Percentiles rank a stretch among this genome's conserved stretches.
phyloP scores from a whole-genome alignment of 352 stramenopile species.

The Phytopythium boreale region DNA sequence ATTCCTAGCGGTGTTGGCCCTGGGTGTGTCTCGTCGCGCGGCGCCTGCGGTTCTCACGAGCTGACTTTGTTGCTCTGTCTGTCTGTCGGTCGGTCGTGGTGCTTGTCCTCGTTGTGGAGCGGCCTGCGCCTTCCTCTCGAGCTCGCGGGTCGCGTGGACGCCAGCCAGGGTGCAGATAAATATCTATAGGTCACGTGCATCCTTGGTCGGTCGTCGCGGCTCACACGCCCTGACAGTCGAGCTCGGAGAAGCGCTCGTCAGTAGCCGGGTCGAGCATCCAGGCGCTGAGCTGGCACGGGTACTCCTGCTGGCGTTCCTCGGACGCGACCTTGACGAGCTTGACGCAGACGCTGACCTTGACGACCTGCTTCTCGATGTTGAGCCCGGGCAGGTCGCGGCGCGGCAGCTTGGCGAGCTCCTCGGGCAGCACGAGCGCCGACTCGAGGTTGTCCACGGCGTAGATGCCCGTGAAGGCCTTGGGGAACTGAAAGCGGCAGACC shows the following conservation, averaged over 20 bases:
- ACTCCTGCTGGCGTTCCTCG: constrained; percentile 43
- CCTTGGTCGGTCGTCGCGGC: constrained; percentile 11
- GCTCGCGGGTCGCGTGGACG: background rate
- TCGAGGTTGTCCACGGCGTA: constrained; percentile 67
- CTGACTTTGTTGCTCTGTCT: background rate
- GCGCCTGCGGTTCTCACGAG: too few relatives aligned
- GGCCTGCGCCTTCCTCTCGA: background rate
- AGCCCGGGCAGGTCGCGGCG: constrained; percentile 35
- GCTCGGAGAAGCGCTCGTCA: constrained; percentile 38
- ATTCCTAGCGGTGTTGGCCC: constrained; percentile 1
- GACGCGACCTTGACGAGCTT: constrained; percentile 53
- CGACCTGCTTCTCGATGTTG: constrained; percentile 49
- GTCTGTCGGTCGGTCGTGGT: background rate
- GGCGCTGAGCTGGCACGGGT: constrained; percentile 62
- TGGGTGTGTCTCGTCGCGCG: background rate
- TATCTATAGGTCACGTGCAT: constrained; percentile 32
- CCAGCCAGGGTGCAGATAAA: constrained; percentile 28
- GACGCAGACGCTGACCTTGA: constrained; percentile 55
- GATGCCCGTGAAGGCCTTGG: constrained; percentile 62
- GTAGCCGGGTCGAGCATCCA: constrained; percentile 35
- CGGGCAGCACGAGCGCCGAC: constrained; percentile 53
- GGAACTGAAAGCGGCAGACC: constrained; percentile 92
- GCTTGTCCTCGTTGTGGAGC: background rate
- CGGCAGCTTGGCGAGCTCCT: constrained; percentile 38
- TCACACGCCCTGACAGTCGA: constrained; percentile 24